Conservation (phyloP, 1,284 basidiomycete genomes). For the Athelia psychrophila region DNA sequence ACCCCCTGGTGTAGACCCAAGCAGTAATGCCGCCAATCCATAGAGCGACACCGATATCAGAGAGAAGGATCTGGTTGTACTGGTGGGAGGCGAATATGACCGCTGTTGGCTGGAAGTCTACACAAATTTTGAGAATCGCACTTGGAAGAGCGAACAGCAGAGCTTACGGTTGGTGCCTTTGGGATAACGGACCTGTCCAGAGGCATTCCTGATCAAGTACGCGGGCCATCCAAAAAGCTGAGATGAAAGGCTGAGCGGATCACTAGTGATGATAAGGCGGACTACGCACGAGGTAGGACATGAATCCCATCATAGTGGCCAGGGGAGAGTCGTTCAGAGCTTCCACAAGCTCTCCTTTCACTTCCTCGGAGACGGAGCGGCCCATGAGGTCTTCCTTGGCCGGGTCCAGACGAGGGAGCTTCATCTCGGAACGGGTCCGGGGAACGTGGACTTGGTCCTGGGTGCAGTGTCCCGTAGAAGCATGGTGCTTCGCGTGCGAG, state of each 20-base stretch:
- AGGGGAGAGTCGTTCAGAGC: constrained; percentile 93
- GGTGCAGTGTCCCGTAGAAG: constrained; percentile 91
- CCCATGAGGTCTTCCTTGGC: constrained; percentile 69
- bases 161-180: constrained; percentile 77
- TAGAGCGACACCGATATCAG: constrained; percentile 81
- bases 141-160: background rate
- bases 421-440: constrained; percentile 75
- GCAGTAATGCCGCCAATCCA: constrained; percentile 64
- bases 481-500: constrained; percentile 96
- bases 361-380: constrained; percentile 64
- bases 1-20: constrained; percentile 67
- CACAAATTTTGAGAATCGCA: background rate
- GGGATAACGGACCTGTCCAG: constrained; percentile 89
- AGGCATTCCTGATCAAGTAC: constrained; percentile 85
- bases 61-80: constrained; percentile 75
- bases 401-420: constrained; percentile 65
- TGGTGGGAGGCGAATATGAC: constrained; percentile 89
- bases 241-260: constrained; percentile 79
- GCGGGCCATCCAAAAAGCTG: constrained; percentile 85
- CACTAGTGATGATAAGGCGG: constrained; percentile 70
- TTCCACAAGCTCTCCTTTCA: constrained; percentile 82
- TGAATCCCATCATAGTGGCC: constrained; percentile 63
- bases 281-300: constrained; percentile 67
- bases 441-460: constrained; percentile 98
- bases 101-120: constrained; percentile 82